Percentiles rank a stretch among this genome's conserved stretches.
phyloP scores from a whole-genome alignment of 2,329 filamentous ascomycete species.

The Aspergillus piperis region DNA sequence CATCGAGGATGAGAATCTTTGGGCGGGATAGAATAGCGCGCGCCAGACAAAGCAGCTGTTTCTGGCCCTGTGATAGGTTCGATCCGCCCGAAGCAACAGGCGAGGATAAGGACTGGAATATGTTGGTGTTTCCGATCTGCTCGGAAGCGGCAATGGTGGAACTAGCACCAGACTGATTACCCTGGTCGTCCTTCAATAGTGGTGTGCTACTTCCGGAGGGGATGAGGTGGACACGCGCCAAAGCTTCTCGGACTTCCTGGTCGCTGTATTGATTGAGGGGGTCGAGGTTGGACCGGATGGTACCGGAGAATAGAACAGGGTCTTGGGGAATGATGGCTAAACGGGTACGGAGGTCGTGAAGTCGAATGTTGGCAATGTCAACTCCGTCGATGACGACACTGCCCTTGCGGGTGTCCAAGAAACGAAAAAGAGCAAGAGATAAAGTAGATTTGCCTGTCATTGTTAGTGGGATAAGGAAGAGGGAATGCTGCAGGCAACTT shows the following conservation, averaged over 20 bases:
- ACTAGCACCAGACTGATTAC: neutral
- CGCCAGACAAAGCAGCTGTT: slow-evolving; percentile 34
- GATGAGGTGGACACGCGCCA: slow-evolving; percentile 64
- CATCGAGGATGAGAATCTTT: slow-evolving; percentile 78
- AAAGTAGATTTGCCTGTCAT: slow-evolving; percentile 33
- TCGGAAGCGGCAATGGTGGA: neutral
- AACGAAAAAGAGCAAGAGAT: slow-evolving; percentile 34
- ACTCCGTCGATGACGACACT: slow-evolving; percentile 34
- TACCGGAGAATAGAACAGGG: slow-evolving; percentile 78
- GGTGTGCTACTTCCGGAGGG: neutral
- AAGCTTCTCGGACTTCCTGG: slow-evolving; percentile 66
- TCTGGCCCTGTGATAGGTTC: slow-evolving; percentile 50
- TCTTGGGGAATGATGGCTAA: slow-evolving; percentile 83
- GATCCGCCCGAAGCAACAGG: neutral
- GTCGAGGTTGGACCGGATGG: slow-evolving; percentile 74
- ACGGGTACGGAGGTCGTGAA: slow-evolving; percentile 66
- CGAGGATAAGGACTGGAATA: neutral
- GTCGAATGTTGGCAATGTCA: slow-evolving; percentile 51
- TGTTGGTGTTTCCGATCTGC: neutral
- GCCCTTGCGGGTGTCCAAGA: slow-evolving; percentile 30
- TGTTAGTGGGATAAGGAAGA: neutral
- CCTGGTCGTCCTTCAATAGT: neutral
- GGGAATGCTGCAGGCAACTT: neutral
- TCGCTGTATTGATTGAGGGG: slow-evolving; percentile 72
- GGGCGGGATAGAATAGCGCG: slow-evolving; percentile 65